Evolutionary conservation across 106 monocot genomes (phyloP).

Genomic region (Apostasia ramifera): DNA sequence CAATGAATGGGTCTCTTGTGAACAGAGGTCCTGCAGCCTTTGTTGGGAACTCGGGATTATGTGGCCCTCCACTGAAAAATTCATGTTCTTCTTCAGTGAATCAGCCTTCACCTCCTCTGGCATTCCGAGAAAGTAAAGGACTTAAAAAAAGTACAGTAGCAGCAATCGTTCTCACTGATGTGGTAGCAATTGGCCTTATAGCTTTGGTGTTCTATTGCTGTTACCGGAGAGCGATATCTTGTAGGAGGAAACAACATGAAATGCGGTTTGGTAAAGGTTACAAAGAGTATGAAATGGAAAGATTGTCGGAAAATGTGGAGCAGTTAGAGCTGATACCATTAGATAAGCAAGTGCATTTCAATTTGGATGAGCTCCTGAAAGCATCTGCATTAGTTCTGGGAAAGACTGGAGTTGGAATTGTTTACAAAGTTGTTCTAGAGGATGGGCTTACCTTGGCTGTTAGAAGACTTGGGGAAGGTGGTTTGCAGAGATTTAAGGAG

Average conservation of each 20-base stretch:
- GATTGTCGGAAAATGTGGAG: not conserved
- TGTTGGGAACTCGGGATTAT: conserved; percentile 34
- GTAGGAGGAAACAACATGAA: not conserved
- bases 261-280: not conserved
- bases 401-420: conserved; percentile 63
- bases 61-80: conserved; percentile 47
- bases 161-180: conserved; percentile 3
- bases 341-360: not conserved
- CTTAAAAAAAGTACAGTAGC: not conserved
- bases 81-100: conserved; percentile 15
- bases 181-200: conserved; percentile 2
- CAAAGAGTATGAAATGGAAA: not conserved
- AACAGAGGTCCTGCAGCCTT: conserved; percentile 60
- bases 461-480: conserved; percentile 65
- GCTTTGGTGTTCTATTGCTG: not conserved
- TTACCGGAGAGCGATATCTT: conserved; percentile 6
- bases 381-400: conserved; percentile 73
- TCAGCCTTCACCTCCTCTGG: conserved; percentile 2
- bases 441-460: conserved; percentile 58
- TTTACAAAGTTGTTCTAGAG: conserved; percentile 73
- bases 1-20: conserved; percentile 35
- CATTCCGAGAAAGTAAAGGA: not conserved
- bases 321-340: conserved; percentile 6
- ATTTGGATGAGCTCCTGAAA: conserved; percentile 61
- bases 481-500: conserved; percentile 50